phyloP scores from a whole-genome alignment of 2,329 filamentous ascomycete genomes.

The Ophiostoma populinum region DNA sequence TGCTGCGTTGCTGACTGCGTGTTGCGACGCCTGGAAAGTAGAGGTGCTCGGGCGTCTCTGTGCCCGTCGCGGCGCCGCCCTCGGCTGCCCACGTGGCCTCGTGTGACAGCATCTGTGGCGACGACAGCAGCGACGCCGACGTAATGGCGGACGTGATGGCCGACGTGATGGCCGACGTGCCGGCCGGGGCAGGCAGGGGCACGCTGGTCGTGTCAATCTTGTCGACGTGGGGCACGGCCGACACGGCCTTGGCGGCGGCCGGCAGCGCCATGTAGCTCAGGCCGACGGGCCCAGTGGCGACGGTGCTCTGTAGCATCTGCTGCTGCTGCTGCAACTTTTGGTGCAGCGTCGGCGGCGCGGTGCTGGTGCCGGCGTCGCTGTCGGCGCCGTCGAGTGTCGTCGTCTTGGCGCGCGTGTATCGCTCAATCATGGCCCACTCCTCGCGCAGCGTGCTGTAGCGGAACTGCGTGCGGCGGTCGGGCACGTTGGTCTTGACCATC shows the following conservation, averaged over 20 bases:
- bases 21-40: constrained; percentile 57
- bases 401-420: background rate
- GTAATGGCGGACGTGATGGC: constrained; percentile 5
- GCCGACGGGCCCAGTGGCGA: background rate
- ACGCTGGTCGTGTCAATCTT: background rate
- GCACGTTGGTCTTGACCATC: constrained; percentile 92
- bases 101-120: constrained; percentile 11
- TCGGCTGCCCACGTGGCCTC: constrained; percentile 19
- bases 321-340: background rate
- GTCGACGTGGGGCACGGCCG: background rate
- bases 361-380: background rate
- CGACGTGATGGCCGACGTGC: constrained; percentile 10
- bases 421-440: constrained; percentile 55
- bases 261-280: background rate
- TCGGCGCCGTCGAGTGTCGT: background rate
- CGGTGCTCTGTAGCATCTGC: background rate
- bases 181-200: constrained; percentile 2
- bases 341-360: background rate
- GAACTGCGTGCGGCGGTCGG: constrained; percentile 80
- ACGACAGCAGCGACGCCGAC: constrained; percentile 1
- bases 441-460: constrained; percentile 71
- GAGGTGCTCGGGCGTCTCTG: constrained; percentile 45
- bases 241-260: background rate
- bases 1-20: constrained; percentile 28
- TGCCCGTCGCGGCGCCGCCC: background rate